Evolutionary conservation across 169 alveolate species (phyloP).

Genomic region (Cryptosporidium sp.): DNA sequence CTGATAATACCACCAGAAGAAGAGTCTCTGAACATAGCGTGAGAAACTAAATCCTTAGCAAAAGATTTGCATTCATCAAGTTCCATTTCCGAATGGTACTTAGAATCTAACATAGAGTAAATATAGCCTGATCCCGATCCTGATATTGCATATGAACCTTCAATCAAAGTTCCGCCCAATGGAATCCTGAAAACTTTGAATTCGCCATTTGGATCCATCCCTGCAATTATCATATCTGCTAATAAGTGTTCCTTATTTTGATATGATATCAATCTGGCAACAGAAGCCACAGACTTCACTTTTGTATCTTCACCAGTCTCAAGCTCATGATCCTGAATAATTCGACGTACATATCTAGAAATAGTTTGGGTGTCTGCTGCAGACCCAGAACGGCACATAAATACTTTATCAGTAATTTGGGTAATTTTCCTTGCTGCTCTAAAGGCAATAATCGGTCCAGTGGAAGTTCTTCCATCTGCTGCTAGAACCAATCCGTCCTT

Average conservation of each 20-base stretch:
- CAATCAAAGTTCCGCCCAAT: slow-evolving; percentile 90
- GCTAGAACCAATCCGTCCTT: slow-evolving; percentile 93
- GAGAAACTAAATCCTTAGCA: slow-evolving; percentile 84
- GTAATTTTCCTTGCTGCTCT: slow-evolving; percentile 93
- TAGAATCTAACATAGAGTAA: slow-evolving; percentile 87
- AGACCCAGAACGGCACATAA: slow-evolving; percentile 92
- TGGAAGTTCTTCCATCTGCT: slow-evolving; percentile 95
- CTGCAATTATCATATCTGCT: slow-evolving; percentile 92
- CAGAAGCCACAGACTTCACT: slow-evolving; percentile 84
- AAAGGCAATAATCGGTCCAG: slow-evolving; percentile 91
- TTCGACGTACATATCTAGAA: slow-evolving; percentile 51
- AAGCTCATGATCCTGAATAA: slow-evolving; percentile 61
- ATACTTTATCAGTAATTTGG: slow-evolving; percentile 86
- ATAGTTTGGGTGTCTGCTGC: slow-evolving; percentile 94
- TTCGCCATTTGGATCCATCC: slow-evolving; percentile 87
- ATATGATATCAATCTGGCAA: slow-evolving; percentile 84
- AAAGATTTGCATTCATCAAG: slow-evolving; percentile 87
- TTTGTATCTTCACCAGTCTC: slow-evolving; percentile 72
- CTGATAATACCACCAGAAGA: slow-evolving; percentile 93
- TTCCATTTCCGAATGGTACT: slow-evolving; percentile 87
- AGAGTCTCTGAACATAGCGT: slow-evolving; percentile 92
- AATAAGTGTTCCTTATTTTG: slow-evolving; percentile 86
- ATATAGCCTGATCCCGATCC: slow-evolving; percentile 94
- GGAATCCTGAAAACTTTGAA: slow-evolving; percentile 89
- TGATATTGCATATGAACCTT: slow-evolving; percentile 87